A percentile compares a stretch with the other conserved stretches of the same genome.
Conservation (phyloP, 345 rosid genomes). For the Gossypium mustelinum region DNA sequence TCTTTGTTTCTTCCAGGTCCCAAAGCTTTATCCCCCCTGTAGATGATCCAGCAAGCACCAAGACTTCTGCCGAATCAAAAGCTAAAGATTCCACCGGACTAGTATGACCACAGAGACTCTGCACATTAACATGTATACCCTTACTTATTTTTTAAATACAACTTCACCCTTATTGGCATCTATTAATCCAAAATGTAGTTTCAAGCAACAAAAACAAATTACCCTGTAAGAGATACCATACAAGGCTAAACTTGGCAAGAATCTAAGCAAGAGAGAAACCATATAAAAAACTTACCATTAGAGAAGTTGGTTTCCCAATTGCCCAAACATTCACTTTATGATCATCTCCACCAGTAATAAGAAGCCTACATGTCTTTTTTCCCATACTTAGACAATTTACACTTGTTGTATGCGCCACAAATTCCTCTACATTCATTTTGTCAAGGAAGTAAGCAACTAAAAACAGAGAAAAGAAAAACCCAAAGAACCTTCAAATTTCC, state of each 20-base stretch:
- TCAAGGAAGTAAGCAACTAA: slow-evolving; percentile 38
- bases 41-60: slow-evolving; percentile 71
- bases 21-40: slow-evolving; percentile 64
- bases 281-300: slow-evolving; percentile 51
- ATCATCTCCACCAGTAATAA: slow-evolving; percentile 90
- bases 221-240: background rate
- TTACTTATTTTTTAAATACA: slow-evolving; percentile 12
- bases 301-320: slow-evolving; percentile 74
- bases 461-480: background rate
- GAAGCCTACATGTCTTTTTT: slow-evolving; percentile 69
- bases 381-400: slow-evolving; percentile 81
- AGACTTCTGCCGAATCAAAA: slow-evolving; percentile 59
- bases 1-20: slow-evolving; percentile 77
- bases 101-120: slow-evolving; percentile 73
- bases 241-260: slow-evolving; percentile 4
- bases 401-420: slow-evolving; percentile 81
- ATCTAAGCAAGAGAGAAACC: background rate
- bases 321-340: slow-evolving; percentile 89
- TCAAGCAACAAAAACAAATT: background rate
- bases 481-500: background rate
- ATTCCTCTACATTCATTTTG: slow-evolving; percentile 69
- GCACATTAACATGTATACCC: slow-evolving; percentile 21
- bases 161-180: background rate
- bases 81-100: slow-evolving; percentile 60
- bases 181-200: background rate